Evolutionary conservation across 1,284 basidiomycete genomes (phyloP), one percentile per base, ranked within the genome.

Genomic region (Tylopilus orsonianus): DNA sequence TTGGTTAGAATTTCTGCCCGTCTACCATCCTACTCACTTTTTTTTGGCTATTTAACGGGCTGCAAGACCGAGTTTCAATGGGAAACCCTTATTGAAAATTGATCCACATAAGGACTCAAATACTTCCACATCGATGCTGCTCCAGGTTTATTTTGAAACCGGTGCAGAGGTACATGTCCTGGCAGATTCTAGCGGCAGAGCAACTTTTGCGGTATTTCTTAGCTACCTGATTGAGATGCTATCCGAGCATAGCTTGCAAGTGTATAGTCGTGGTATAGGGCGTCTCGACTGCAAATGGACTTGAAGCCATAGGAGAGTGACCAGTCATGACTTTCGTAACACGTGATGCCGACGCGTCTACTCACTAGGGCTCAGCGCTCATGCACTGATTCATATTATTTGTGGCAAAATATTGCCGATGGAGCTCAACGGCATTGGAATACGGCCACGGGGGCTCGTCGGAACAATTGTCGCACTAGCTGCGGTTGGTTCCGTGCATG

Each of bases 331-430:
- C 48, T 61, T 65, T 61, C 10, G 44, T 33, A 49, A 49, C 61
- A 67, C 59, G 61, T 67, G 61, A 65, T 23, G 34, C 35, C 7
- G 44, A 52, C 58, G 52, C 58, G 62, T 50, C 37, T 30, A 36
- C 29, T 30, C 34, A 38, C 34, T 42, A 34, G 27, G 13, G 10
- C 8, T 30, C 14, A 14, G 8, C 29, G 29, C 12, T 32, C n/a
- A 32, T 20, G 39, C 13, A 36, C 41, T 46, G 50, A 48, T 45
- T 30, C 26, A 50, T 53, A 36, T 33, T 34, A 36, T 26, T 38
- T 44, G 16, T 48, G 44, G 48, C 46, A 39, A 50, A 30, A 30
- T 30, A 46, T 59, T 65, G 58, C 64, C 56, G 61, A 59, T 42
- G 22, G 37, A 27, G 38, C 36, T 48, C 51, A 49, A 53, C 62